These are phyloP conservation scores for Stachybotrys echinatus DNA, from an alignment of 2,329 filamentous ascomycete species.

Conservation along the genomic window DNA sequence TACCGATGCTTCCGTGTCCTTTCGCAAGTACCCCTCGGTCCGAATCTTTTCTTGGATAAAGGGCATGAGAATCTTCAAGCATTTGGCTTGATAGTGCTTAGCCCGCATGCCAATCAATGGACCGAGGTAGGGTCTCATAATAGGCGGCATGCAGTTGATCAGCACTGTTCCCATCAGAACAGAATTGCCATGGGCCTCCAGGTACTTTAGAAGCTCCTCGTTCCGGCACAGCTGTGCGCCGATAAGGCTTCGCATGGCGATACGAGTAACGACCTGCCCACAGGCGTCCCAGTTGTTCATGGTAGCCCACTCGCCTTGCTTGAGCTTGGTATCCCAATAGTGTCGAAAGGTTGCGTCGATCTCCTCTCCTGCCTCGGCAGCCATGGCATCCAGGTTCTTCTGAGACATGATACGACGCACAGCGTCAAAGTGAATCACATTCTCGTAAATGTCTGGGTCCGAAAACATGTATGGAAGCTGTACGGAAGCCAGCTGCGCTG, in stretches of 20 bases:
- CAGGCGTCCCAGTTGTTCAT: background rate
- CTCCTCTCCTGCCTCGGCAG: background rate
- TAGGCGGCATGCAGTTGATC: background rate
- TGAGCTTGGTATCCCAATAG: background rate
- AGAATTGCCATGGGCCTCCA: background rate
- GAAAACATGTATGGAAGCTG: background rate
- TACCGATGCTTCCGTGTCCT: background rate
- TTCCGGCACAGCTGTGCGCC: background rate
- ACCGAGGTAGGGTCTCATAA: background rate
- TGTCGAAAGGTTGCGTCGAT: background rate
- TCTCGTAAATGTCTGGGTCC: background rate
- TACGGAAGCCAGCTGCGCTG: background rate
- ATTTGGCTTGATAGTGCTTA: background rate
- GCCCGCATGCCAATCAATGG: background rate
- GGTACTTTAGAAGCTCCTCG: background rate
- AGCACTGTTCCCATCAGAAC: background rate
- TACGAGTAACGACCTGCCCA: background rate
- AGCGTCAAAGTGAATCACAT: constrained; percentile 1
- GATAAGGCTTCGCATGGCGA: background rate
- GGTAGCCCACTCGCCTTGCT: background rate
- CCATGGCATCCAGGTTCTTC: background rate
- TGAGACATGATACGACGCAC: background rate
- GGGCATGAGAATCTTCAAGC: background rate
- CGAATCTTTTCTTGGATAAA: background rate
- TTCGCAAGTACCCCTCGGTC: background rate